Conservation (phyloP, 2,329 filamentous ascomycete species). For the Paracorniculantispora psalliotae region DNA sequence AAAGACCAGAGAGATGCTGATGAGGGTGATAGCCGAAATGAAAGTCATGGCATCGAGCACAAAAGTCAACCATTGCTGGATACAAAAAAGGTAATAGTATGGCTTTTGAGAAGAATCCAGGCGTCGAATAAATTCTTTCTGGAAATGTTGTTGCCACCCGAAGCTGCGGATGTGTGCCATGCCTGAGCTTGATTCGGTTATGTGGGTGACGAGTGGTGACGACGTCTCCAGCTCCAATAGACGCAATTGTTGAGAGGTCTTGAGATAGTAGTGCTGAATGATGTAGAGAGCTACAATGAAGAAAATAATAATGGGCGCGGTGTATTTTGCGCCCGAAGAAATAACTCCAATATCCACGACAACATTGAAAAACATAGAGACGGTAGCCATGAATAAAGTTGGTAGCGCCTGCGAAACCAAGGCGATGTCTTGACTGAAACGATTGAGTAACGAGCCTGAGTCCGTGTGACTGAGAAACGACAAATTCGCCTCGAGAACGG, state of each 20-base stretch:
- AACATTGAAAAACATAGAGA: constrained; percentile 22
- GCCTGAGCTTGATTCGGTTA: constrained; percentile 42
- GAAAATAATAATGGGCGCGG: constrained; percentile 25
- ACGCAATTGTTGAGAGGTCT: constrained; percentile 32
- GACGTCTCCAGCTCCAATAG: constrained; percentile 32
- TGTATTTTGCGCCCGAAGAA: constrained; percentile 23
- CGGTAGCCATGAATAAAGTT: constrained; percentile 19
- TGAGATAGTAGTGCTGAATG: constrained; percentile 28
- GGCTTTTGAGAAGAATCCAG: constrained; percentile 49
- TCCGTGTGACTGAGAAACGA: constrained; percentile 17
- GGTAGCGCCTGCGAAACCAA: constrained; percentile 23
- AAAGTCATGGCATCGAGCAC: constrained; percentile 43
- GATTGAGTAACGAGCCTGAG: constrained; percentile 6
- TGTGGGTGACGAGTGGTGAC: constrained; percentile 29
- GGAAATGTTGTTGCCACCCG: constrained; percentile 42
- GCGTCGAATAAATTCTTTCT: constrained; percentile 38
- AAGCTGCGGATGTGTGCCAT: constrained; percentile 47
- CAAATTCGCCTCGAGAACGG: constrained; percentile 4
- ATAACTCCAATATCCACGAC: constrained; percentile 18
- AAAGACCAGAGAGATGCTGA: constrained; percentile 36
- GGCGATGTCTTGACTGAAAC: constrained; percentile 26
- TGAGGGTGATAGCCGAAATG: constrained; percentile 37
- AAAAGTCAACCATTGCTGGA: constrained; percentile 50
- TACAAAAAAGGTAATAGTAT: constrained; percentile 48
- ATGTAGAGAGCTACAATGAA: constrained; percentile 22